Percentiles rank a stretch among this genome's conserved stretches.
Evolutionary conservation across 257 asterid species (phyloP).

Genomic region (Solanum paucissectum): DNA sequence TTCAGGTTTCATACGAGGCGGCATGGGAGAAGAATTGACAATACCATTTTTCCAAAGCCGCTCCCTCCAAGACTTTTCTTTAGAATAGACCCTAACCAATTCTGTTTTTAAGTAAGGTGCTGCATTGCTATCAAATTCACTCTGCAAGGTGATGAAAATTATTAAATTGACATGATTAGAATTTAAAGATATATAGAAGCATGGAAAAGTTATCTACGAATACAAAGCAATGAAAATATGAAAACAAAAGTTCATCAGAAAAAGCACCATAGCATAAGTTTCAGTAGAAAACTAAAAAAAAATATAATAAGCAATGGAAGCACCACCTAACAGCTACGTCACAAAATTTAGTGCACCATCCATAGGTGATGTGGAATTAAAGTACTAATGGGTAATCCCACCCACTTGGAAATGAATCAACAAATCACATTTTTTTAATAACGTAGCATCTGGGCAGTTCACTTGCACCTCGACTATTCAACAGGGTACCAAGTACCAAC

Average conservation of each 20-base stretch:
- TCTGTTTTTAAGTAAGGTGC: constrained; percentile 56
- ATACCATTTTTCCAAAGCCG: constrained; percentile 76
- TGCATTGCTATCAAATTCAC: constrained; percentile 46
- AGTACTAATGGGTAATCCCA: not conserved
- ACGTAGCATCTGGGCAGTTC: not conserved
- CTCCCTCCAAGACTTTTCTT: constrained; percentile 80
- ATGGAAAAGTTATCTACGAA: not conserved
- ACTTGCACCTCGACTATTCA: not conserved
- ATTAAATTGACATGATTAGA: constrained; percentile 3
- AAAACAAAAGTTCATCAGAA: not conserved
- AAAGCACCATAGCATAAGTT: not conserved
- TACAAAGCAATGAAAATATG: not conserved
- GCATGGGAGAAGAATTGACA: constrained; percentile 53
- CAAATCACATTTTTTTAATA: not conserved
- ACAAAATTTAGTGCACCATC: not conserved
- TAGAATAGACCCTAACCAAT: constrained; percentile 51
- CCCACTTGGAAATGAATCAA: not conserved
- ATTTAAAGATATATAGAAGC: not conserved
- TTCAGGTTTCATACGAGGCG: constrained; percentile 58
- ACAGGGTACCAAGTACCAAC: not conserved
- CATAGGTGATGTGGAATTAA: not conserved
- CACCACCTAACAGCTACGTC: not conserved
- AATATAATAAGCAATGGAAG: not conserved
- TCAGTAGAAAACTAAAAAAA: not conserved
- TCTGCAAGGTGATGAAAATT: constrained; percentile 33